These are phyloP conservation scores for Ophiostoma tasmaniense DNA, from an alignment of 2,329 filamentous ascomycete genomes.

Conservation along the genomic window DNA sequence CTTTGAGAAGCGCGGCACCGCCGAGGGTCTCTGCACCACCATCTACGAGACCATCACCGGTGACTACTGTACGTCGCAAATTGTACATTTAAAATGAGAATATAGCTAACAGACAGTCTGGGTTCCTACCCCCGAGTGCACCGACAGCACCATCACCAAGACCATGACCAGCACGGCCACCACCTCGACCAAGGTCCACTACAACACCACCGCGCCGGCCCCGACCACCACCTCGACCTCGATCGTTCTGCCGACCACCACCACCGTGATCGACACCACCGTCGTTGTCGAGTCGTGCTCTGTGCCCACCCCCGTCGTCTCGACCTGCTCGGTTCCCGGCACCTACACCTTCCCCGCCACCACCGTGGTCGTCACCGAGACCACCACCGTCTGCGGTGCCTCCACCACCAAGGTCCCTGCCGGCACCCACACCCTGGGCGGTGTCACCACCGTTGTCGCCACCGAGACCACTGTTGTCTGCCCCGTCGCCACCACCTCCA, in stretches of 20 bases:
- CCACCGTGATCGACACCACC: constrained; percentile 18
- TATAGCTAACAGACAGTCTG: constrained; percentile 3
- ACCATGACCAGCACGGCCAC: constrained; percentile 7
- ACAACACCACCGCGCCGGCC: background rate
- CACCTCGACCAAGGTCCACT: background rate
- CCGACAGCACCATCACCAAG: constrained; percentile 7
- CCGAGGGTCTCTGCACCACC: constrained; percentile 55
- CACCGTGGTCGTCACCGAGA: constrained; percentile 58
- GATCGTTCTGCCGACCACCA: constrained; percentile 5
- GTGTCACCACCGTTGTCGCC: constrained; percentile 62
- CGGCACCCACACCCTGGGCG: constrained; percentile 62
- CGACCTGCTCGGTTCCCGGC: constrained; percentile 56
- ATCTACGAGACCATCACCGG: constrained; percentile 65
- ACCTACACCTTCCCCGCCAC: constrained; percentile 68
- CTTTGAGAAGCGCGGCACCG: constrained; percentile 42
- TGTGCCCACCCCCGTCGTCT: constrained; percentile 44
- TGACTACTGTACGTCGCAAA: constrained; percentile 36
- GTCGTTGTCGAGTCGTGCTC: constrained; percentile 20
- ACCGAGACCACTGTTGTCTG: constrained; percentile 59
- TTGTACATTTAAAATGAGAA: background rate
- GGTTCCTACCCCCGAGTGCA: constrained; percentile 9
- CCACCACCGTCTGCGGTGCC: constrained; percentile 58
- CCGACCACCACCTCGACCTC: background rate
- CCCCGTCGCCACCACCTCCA: constrained; percentile 59
- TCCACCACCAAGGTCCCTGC: constrained; percentile 52